These are phyloP conservation scores for Saccharomycopsis guyanensis DNA, from an alignment of 805 yeast genomes.

Conservation along the genomic window DNA sequence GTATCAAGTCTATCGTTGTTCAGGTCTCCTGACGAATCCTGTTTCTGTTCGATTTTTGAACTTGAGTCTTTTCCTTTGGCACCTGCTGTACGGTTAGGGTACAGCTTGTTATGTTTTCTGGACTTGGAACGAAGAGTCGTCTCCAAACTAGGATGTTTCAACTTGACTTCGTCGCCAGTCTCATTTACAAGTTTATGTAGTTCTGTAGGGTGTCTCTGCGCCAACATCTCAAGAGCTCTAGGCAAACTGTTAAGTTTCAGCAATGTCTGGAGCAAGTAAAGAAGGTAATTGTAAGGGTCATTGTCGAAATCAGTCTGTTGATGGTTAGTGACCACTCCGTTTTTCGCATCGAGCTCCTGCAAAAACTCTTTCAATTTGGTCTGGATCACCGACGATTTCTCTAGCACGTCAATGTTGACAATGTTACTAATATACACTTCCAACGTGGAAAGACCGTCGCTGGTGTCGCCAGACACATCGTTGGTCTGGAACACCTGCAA, in stretches of 20 bases:
- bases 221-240: conserved; percentile 46
- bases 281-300: conserved; percentile 48
- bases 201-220: conserved; percentile 52
- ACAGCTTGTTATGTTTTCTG: not conserved
- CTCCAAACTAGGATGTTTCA: conserved; percentile 38
- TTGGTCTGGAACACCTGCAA: conserved; percentile 15
- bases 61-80: conserved; percentile 25
- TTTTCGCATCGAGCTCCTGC: conserved; percentile 22
- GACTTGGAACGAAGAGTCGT: not conserved
- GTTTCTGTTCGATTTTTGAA: conserved; percentile 12
- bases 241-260: conserved; percentile 54
- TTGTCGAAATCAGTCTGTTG: conserved; percentile 31
- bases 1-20: not conserved
- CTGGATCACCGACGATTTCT: conserved; percentile 37
- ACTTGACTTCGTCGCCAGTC: conserved; percentile 56
- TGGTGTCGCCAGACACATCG: conserved; percentile 7
- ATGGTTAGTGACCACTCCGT: conserved; percentile 29
- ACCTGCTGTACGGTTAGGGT: no score
- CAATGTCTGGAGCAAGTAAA: conserved; percentile 46
- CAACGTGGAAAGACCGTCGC: conserved; percentile 33
- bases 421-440: conserved; percentile 49
- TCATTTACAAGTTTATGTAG: conserved; percentile 54
- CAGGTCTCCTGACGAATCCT: not conserved
- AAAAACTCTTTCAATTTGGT: conserved; percentile 32
- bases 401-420: conserved; percentile 50